Conservation (phyloP, 768 basidiomycete genomes). For the Kwoniella sp. region DNA sequence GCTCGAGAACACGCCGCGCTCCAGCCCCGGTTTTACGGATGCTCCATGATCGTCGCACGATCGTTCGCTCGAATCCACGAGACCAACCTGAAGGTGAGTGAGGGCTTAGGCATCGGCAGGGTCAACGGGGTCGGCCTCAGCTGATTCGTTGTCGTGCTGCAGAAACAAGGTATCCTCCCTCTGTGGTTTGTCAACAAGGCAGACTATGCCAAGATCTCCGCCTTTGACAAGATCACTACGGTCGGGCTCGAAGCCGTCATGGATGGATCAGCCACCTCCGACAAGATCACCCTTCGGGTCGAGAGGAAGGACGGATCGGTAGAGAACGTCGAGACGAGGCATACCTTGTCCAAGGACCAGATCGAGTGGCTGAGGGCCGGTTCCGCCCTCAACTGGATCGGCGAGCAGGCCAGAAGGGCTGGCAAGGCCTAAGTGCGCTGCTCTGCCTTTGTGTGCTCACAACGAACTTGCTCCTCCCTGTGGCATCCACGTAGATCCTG, state of each 20-base stretch:
- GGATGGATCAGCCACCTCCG: constrained; percentile 47
- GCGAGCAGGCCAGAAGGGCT: constrained; percentile 29
- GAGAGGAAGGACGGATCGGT: constrained; percentile 61
- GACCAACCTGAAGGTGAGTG: constrained; percentile 84
- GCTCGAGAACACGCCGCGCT: constrained; percentile 96
- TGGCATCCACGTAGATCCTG: too few species aligned
- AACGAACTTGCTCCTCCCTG: too few species aligned
- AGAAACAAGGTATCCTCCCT: constrained; percentile 98
- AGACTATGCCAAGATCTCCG: constrained; percentile 76
- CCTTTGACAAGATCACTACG: constrained; percentile 76
- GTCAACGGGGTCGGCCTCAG: neutral
- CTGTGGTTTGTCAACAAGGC: constrained; percentile 84
- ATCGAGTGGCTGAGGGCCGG: constrained; percentile 84
- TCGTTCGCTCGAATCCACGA: constrained; percentile 99
- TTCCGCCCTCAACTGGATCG: constrained; percentile 82
- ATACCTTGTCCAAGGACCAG: constrained; percentile 88
- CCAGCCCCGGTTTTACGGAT: constrained; percentile 92
- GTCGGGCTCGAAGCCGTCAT: constrained; percentile 68
- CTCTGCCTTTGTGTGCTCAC: too few species aligned
- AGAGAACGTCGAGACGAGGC: constrained; percentile 68
- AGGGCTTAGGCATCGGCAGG: neutral
- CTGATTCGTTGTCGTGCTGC: neutral
- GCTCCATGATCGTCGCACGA: constrained; percentile 77
- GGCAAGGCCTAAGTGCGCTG: constrained; percentile 4
- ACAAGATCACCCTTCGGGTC: constrained; percentile 59